Conservation (phyloP, 1,139 yeast genomes). For the Wickerhamiella pararugosa region DNA sequence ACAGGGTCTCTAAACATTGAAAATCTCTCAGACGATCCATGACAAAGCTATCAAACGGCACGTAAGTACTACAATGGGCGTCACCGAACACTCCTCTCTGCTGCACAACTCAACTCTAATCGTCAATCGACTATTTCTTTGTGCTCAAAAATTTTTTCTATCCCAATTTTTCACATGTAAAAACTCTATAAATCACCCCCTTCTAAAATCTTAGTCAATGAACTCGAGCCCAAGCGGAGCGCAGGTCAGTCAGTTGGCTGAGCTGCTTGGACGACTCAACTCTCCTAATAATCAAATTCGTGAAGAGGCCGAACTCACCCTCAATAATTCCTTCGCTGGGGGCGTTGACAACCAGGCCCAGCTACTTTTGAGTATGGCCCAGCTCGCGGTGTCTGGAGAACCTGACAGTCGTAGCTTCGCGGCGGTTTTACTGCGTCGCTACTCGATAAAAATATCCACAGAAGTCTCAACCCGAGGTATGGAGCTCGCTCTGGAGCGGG, state of each 20-base stretch:
- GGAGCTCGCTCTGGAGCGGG: slow-evolving; percentile 27
- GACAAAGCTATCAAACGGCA: too few relatives aligned
- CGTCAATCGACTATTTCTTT: too few relatives aligned
- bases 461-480: slow-evolving; percentile 46
- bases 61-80: too few relatives aligned
- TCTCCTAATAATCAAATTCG: slow-evolving; percentile 67
- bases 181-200: too few relatives aligned
- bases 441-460: slow-evolving; percentile 64
- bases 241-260: slow-evolving; percentile 15
- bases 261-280: slow-evolving; percentile 51
- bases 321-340: slow-evolving; percentile 59
- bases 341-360: slow-evolving; percentile 41
- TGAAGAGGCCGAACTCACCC: slow-evolving; percentile 57
- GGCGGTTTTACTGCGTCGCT: slow-evolving; percentile 79
- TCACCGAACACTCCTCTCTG: too few relatives aligned
- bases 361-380: slow-evolving; percentile 65
- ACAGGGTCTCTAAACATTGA: slow-evolving; percentile 16
- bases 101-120: too few relatives aligned
- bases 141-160: too few relatives aligned
- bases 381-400: slow-evolving; percentile 52
- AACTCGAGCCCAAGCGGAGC: too few relatives aligned
- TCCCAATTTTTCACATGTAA: too few relatives aligned
- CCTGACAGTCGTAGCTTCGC: slow-evolving; percentile 39
- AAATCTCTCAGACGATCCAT: slow-evolving; percentile 14
- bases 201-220: too few relatives aligned